These are phyloP conservation scores for Eudorina sp. DNA, from an alignment of 139 green algal genomes.

Conservation along the genomic window DNA sequence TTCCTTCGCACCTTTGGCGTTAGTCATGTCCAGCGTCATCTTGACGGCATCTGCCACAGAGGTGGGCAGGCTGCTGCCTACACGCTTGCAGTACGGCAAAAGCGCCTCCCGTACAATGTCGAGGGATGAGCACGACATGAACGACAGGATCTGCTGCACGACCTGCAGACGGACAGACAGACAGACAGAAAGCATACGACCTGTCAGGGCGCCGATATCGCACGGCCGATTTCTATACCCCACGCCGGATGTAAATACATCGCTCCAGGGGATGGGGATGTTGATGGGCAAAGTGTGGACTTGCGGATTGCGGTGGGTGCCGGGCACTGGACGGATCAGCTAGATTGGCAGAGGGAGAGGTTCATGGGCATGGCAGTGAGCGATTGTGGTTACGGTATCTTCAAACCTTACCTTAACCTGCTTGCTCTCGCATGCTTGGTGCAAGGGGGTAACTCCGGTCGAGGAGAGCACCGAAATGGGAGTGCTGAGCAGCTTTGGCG, in stretches of 20 bases:
- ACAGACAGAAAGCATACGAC: no score
- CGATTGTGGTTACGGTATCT: no score
- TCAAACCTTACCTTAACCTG: background rate
- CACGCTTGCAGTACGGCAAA: conserved; percentile 11
- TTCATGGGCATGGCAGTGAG: no score
- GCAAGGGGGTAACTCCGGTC: background rate
- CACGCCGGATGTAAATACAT: no score
- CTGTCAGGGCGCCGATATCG: no score
- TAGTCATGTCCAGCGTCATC: background rate
- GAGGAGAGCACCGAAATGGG: background rate
- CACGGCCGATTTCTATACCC: no score
- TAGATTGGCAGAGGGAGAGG: no score
- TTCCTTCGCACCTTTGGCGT: background rate
- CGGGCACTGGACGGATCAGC: no score
- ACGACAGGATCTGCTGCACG: background rate
- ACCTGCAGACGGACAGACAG: no score
- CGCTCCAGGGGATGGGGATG: no score
- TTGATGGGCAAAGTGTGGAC: no score
- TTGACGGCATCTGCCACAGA: background rate
- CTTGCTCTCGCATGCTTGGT: background rate
- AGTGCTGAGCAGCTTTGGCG: background rate
- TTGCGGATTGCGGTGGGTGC: no score
- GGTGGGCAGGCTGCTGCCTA: background rate
- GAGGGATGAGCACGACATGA: background rate
- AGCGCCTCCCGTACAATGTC: background rate